A percentile compares a stretch with the other conserved stretches of the same genome.
Evolutionary conservation across 768 basidiomycete species (phyloP).

Genomic region (Daedaleopsis sinensis): DNA sequence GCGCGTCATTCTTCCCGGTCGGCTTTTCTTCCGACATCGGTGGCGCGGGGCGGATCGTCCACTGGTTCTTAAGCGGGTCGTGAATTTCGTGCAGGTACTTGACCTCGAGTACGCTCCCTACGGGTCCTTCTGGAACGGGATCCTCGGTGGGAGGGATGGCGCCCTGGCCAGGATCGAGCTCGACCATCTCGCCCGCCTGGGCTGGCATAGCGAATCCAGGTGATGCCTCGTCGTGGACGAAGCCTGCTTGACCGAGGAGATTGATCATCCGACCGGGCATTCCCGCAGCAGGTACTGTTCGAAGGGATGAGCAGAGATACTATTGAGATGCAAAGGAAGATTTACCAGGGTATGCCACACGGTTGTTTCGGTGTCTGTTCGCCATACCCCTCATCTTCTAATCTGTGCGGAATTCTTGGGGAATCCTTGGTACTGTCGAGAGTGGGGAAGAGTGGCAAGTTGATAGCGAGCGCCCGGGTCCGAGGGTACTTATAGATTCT

Average conservation of each 20-base stretch:
- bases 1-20: conserved; percentile 13
- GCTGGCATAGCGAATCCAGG: conserved; percentile 22
- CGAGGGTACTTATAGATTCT: background rate
- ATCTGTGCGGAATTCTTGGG: background rate
- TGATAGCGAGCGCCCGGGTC: background rate
- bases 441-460: background rate
- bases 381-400: background rate
- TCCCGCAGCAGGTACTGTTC: background rate
- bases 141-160: conserved; percentile 13
- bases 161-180: conserved; percentile 17
- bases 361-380: background rate
- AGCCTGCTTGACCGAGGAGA: conserved; percentile 1
- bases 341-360: background rate
- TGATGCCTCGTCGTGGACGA: background rate
- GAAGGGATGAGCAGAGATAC: background rate
- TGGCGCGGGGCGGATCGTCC: conserved; percentile 29
- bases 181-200: conserved; percentile 21
- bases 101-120: conserved; percentile 29
- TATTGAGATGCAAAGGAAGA: background rate
- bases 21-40: conserved; percentile 10
- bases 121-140: conserved; percentile 16
- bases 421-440: too few species aligned
- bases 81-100: conserved; percentile 29
- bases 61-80: conserved; percentile 24
- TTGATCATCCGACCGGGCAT: background rate